Conservation (phyloP, 495 filamentous ascomycete genomes). For the Neurospora hispaniola region DNA sequence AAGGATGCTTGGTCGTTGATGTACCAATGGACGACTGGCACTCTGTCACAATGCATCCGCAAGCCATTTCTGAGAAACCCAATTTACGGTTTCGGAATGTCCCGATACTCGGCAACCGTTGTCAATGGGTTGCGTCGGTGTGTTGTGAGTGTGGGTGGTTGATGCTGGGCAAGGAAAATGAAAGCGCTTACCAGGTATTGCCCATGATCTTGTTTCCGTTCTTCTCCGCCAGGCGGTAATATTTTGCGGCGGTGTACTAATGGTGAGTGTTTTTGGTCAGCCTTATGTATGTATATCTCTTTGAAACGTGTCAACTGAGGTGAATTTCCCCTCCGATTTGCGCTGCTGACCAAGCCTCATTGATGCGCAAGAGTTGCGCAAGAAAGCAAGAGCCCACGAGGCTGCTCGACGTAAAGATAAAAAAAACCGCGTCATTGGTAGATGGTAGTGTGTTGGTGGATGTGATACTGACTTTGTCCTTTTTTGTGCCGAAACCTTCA, state of each 20-base stretch:
- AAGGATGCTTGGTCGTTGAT: background rate
- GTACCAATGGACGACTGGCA: background rate
- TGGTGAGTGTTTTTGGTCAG: slow-evolving; percentile 25
- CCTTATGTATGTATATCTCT: slow-evolving; percentile 19
- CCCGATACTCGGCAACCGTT: background rate
- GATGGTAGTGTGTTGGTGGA: background rate
- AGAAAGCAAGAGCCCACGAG: background rate
- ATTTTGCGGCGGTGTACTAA: slow-evolving; percentile 80
- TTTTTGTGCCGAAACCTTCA: slow-evolving; percentile 88
- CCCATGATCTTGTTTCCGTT: slow-evolving; percentile 83
- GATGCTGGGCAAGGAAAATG: background rate
- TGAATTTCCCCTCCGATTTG: slow-evolving; percentile 11
- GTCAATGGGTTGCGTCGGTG: background rate
- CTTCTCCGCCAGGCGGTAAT: slow-evolving; percentile 85
- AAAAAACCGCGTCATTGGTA: background rate
- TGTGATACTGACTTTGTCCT: slow-evolving; percentile 76
- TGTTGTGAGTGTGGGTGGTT: background rate
- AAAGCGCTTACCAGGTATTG: slow-evolving; percentile 78
- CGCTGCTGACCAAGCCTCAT: slow-evolving; percentile 17
- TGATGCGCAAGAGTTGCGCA: slow-evolving; percentile 28
- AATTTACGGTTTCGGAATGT: background rate
- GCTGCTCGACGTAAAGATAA: background rate
- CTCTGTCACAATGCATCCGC: background rate
- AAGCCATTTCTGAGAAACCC: background rate
- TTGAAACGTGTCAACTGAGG: slow-evolving; percentile 7